Evolutionary conservation across 1,284 basidiomycete species (phyloP).

Genomic region (Apiotrichum gracile): DNA sequence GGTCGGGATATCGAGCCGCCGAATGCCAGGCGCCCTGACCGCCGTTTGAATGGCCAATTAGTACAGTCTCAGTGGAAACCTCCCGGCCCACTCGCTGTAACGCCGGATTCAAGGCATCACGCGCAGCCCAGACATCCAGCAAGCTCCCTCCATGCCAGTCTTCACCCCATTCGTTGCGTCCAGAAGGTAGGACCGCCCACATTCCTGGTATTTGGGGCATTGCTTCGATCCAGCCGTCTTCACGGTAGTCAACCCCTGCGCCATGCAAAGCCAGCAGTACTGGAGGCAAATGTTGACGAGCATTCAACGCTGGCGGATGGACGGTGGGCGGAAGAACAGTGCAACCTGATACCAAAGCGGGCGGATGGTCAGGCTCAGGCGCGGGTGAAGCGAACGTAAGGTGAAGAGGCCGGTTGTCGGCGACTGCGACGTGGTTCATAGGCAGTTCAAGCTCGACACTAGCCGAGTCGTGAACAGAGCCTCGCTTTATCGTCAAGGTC

Average conservation of each 20-base stretch:
- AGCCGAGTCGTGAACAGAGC: too few relatives aligned
- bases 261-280: slow-evolving; percentile 42
- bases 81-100: neutral
- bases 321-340: too few relatives aligned
- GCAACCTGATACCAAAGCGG: too few relatives aligned
- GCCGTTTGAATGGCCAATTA: slow-evolving; percentile 87
- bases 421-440: too few relatives aligned
- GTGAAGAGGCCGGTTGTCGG: too few relatives aligned
- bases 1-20: slow-evolving; percentile 68
- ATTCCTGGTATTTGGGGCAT: slow-evolving; percentile 21
- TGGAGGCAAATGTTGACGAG: too few relatives aligned
- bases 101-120: slow-evolving; percentile 19
- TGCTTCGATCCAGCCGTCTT: slow-evolving; percentile 21
- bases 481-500: too few relatives aligned
- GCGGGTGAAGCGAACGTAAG: too few relatives aligned
- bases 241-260: slow-evolving; percentile 41
- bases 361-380: too few relatives aligned
- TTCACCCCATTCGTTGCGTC: slow-evolving; percentile 45
- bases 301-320: too few relatives aligned
- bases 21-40: slow-evolving; percentile 84
- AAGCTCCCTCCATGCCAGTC: slow-evolving; percentile 46
- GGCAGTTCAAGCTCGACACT: too few relatives aligned
- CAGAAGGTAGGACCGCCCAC: slow-evolving; percentile 42
- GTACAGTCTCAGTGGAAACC: slow-evolving; percentile 7
- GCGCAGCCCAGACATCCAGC: slow-evolving; percentile 34